Evolutionary conservation across 192 early-diverging fungal species (phyloP).

Genomic region (Helicostylum pulchrum): DNA sequence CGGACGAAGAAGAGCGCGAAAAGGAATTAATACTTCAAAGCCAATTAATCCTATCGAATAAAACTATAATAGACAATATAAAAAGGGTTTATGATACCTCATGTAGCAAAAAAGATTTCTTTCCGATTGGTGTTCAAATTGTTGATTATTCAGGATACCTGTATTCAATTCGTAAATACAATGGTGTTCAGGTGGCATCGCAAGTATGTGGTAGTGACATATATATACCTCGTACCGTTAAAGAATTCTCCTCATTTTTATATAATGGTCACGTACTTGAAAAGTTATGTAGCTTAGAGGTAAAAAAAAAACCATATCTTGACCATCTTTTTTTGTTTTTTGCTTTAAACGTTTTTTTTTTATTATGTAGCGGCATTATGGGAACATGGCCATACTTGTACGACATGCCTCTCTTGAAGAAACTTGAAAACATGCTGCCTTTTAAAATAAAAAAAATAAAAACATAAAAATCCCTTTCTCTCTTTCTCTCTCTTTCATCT

Average conservation of each 20-base stretch:
- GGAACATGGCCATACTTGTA: not conserved
- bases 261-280: not conserved
- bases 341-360: not conserved
- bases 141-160: not conserved
- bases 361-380: not conserved
- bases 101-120: too few relatives aligned
- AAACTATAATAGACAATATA: not conserved
- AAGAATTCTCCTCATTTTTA: not conserved
- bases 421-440: not conserved
- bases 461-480: not conserved
- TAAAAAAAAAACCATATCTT: not conserved
- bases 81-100: not conserved
- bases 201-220: not conserved
- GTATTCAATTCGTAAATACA: not conserved
- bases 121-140: not conserved
- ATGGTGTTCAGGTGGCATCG: not conserved
- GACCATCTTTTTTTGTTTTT: not conserved
- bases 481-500: not conserved
- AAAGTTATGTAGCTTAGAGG: not conserved
- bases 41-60: not conserved
- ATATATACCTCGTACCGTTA: not conserved
- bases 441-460: not conserved
- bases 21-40: not conserved
- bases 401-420: not conserved
- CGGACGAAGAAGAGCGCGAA: too few relatives aligned